Percentiles rank a stretch among this genome's conserved stretches.
Evolutionary conservation across 140 eudicot species (phyloP).

Genomic region (Cichorium intybus): DNA sequence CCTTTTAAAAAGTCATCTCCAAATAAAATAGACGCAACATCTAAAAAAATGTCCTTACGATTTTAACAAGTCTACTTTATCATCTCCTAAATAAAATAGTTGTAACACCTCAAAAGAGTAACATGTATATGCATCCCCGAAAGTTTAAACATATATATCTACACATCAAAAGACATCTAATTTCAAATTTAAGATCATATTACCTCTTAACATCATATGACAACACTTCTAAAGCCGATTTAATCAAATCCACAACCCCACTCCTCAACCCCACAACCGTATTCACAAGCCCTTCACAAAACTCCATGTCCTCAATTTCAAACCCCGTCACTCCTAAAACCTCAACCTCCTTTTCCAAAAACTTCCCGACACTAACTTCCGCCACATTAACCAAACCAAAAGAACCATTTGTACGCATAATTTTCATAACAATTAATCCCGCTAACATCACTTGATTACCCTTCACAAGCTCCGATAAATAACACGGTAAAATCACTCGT

Average conservation of each 20-base stretch:
- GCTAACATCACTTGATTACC: constrained; percentile 78
- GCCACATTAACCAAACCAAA: constrained; percentile 78
- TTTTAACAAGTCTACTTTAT: too few relatives aligned
- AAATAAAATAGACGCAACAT: too few relatives aligned
- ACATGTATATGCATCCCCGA: neutral
- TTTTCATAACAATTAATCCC: constrained; percentile 67
- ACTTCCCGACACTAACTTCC: constrained; percentile 66
- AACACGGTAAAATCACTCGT: constrained; percentile 55
- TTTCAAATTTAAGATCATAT: neutral
- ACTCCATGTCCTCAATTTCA: constrained; percentile 21
- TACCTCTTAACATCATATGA: constrained; percentile 32
- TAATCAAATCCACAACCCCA: constrained; percentile 40
- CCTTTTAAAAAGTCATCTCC: too few relatives aligned
- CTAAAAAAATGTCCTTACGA: too few relatives aligned
- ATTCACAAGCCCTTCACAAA: constrained; percentile 39
- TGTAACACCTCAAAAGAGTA: too few relatives aligned
- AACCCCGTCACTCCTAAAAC: constrained; percentile 21
- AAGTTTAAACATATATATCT: constrained; percentile 16
- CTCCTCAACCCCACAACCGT: constrained; percentile 45
- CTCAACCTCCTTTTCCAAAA: constrained; percentile 50
- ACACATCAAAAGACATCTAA: constrained; percentile 13
- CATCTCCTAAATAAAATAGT: too few relatives aligned
- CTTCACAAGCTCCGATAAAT: constrained; percentile 81
- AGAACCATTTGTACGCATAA: constrained; percentile 67
- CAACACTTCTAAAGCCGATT: constrained; percentile 49